Evolutionary conservation across 1,284 basidiomycete genomes (phyloP).

Genomic region (Puccinia horiana): DNA sequence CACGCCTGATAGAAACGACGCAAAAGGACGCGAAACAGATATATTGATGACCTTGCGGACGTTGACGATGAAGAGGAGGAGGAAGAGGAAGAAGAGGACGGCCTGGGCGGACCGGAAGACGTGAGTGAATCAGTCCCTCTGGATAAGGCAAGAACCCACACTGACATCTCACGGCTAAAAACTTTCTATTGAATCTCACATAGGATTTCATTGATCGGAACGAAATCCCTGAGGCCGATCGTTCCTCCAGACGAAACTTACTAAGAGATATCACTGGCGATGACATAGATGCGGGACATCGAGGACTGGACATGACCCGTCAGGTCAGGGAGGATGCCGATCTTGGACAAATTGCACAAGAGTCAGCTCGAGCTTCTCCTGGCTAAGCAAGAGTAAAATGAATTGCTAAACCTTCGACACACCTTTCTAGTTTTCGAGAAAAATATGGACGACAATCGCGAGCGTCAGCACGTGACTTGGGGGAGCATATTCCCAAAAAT

Average conservation of each 20-base stretch:
- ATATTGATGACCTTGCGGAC: conserved; percentile 53
- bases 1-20: conserved; percentile 49
- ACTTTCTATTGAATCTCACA: not conserved
- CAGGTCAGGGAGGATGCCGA: conserved; percentile 49
- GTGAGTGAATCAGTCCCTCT: conserved; percentile 2
- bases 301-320: conserved; percentile 47
- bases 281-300: conserved; percentile 49
- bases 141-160: not conserved
- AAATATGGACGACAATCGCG: conserved; percentile 65
- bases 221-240: conserved; percentile 33
- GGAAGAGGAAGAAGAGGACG: conserved; percentile 51
- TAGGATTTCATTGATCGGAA: conserved; percentile 50
- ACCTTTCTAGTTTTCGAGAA: conserved; percentile 80
- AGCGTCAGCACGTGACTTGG: conserved; percentile 56
- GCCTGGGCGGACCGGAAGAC: conserved; percentile 49
- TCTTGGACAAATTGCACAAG: conserved; percentile 49
- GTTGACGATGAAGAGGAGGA: conserved; percentile 52
- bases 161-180: not conserved
- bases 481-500: conserved; percentile 88
- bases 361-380: conserved; percentile 33
- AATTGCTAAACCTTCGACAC: conserved; percentile 59
- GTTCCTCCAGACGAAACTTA: conserved; percentile 43
- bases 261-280: conserved; percentile 26
- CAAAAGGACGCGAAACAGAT: conserved; percentile 52
- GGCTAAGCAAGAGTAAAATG: not conserved